Evolutionary conservation across 352 stramenopile genomes (phyloP).

Genomic region (Pythium rishiriense): DNA sequence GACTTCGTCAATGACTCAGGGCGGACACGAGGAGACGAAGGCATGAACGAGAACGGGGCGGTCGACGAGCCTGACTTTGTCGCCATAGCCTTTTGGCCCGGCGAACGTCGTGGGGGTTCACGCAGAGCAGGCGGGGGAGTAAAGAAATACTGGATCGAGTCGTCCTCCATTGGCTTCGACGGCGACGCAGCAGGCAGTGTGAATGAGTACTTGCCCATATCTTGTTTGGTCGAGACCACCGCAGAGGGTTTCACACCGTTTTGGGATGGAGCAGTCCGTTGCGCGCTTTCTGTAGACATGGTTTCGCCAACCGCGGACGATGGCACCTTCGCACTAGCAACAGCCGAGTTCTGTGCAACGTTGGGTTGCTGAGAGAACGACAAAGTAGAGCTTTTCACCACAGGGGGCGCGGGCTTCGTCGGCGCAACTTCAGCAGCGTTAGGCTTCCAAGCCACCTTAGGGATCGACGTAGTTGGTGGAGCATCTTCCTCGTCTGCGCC

Average conservation of each 20-base stretch:
- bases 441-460: conserved; percentile 30
- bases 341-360: neutral
- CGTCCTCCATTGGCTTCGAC: conserved; percentile 33
- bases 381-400: conserved; percentile 1
- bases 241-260: neutral
- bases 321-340: neutral
- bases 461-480: conserved; percentile 55
- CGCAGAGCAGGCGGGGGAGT: conserved; percentile 55
- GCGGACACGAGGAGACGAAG: conserved; percentile 57
- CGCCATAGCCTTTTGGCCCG: conserved; percentile 24
- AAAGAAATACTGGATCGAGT: conserved; percentile 62
- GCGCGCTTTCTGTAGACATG: neutral
- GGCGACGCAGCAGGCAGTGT: conserved; percentile 35
- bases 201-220: conserved; percentile 49
- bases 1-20: conserved; percentile 41
- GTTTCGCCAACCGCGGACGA: neutral
- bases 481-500: conserved; percentile 37
- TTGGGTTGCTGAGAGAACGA: conserved; percentile 18
- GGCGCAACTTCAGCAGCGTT: neutral
- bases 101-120: conserved; percentile 55
- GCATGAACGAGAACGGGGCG: conserved; percentile 65
- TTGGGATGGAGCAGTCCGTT: neutral
- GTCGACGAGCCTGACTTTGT: conserved; percentile 19
- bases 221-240: neutral
- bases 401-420: neutral